Base-by-base conservation (phyloP, 2,329 filamentous ascomycete species). In the Pochonia chlamydosporia region DNA sequence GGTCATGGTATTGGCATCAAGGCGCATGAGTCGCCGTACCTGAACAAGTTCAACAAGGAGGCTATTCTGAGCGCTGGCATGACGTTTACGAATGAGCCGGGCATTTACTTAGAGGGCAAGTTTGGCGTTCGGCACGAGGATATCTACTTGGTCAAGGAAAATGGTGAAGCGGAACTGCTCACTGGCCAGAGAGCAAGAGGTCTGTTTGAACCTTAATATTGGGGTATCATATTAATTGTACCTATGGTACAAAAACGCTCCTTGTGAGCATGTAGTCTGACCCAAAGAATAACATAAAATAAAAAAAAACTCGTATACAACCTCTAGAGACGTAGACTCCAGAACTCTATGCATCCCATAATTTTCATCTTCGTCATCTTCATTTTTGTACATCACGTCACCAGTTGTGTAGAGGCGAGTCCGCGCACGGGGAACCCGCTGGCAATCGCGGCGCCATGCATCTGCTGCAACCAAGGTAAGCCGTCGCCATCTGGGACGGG, bases 51-150 rank as follows among this genome's bases (percentile, higher is more conserved):
- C n/a, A n/a, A n/a, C n/a, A n/a, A n/a, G n/a, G n/a, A n/a, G n/a
- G n/a, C n/a, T n/a, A n/a, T n/a, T n/a, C n/a, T n/a, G n/a, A n/a
- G n/a, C n/a, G n/a, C n/a, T n/a, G n/a, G n/a, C n/a, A n/a, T n/a
- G n/a, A n/a, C n/a, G n/a, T n/a, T n/a, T n/a, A n/a, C n/a, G n/a
- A n/a, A n/a, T n/a, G n/a, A n/a, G n/a, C n/a, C n/a, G 0, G 81
- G 81, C 0, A 74, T 84, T 26, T 84, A 85, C 57, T 62, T 84
- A 0, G 69, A 78, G 20, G 72, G 73, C 23, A 72, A 73, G 41
- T 84, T 84, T 58, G 81, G 81, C 0, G 78, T 83, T 1, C 67
- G 80, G 31, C 79, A 83, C 56, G 81, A 85, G 56, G 80, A 84
- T 55, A 69, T 84, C 7, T 72, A 82, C 44, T 63, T 84, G 3